Percentiles rank a stretch among this genome's conserved stretches.
Conservation (phyloP, 768 basidiomycete genomes). For the Pholiota molesta region DNA sequence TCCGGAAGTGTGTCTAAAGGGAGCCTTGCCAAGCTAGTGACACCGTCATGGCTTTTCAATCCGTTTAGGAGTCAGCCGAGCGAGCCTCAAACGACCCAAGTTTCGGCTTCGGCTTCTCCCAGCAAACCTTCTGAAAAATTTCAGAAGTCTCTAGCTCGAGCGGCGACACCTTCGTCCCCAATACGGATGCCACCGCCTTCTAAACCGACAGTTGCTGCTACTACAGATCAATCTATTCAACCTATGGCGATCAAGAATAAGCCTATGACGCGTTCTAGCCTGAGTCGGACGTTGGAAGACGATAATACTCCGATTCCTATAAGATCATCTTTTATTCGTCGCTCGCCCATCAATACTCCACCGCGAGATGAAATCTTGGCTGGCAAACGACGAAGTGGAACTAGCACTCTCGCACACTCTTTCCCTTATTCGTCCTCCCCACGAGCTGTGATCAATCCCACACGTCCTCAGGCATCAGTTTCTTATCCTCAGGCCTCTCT, state of each 20-base stretch:
- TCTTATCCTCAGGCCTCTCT: constrained; percentile 70
- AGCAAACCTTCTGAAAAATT: constrained; percentile 18
- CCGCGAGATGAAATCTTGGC: constrained; percentile 66
- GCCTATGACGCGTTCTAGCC: constrained; percentile 39
- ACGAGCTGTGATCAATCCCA: constrained; percentile 62
- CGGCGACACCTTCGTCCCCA: constrained; percentile 28
- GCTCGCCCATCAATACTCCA: constrained; percentile 70
- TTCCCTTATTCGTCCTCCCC: constrained; percentile 55
- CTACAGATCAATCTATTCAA: constrained; percentile 34
- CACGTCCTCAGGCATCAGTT: constrained; percentile 57
- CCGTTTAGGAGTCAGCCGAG: constrained; percentile 67
- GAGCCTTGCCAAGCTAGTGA: constrained; percentile 51
- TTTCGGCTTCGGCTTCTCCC: constrained; percentile 50
- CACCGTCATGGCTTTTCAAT: constrained; percentile 81
- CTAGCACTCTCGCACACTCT: constrained; percentile 39
- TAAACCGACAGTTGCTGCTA: constrained; percentile 37
- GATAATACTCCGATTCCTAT: constrained; percentile 52
- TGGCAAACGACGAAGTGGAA: constrained; percentile 54
- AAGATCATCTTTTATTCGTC: constrained; percentile 49
- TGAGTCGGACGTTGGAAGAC: constrained; percentile 61
- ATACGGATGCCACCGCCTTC: constrained; percentile 36
- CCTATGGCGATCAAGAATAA: constrained; percentile 48
- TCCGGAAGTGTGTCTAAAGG: constrained; percentile 31
- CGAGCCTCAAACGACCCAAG: constrained; percentile 63
- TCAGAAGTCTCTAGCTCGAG: constrained; percentile 10